Percentiles rank a stretch among this genome's conserved stretches.
phyloP scores from a whole-genome alignment of 1,139 yeast species.

The Arxiozyma slooffiae region DNA sequence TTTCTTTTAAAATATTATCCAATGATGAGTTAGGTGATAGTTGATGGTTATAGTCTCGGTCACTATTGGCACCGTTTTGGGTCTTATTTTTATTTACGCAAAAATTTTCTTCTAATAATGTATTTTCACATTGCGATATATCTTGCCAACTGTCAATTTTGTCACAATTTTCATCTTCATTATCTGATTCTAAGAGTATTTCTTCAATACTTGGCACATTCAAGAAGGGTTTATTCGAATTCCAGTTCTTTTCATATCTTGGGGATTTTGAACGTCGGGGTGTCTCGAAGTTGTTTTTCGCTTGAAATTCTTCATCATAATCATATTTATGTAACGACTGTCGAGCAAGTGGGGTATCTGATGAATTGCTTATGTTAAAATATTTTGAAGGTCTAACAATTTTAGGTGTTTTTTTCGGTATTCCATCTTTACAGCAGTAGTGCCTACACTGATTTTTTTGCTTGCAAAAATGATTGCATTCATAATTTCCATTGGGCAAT shows the following conservation, averaged over 20 bases:
- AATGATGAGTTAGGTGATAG: too few species aligned
- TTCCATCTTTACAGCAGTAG: slow-evolving; percentile 38
- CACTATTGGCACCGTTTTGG: too few species aligned
- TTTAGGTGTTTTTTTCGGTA: slow-evolving; percentile 18
- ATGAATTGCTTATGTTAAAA: not conserved
- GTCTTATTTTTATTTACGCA: not conserved
- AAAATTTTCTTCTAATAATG: not conserved
- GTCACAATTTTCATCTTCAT: not conserved
- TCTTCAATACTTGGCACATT: not conserved
- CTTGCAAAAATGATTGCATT: slow-evolving; percentile 37
- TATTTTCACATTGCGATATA: not conserved
- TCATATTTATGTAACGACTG: not conserved
- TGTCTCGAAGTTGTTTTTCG: not conserved
- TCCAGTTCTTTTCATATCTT: not conserved
- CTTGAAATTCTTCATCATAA: not conserved
- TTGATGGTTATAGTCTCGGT: not conserved
- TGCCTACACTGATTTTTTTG: slow-evolving; percentile 33
- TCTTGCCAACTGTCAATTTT: not conserved
- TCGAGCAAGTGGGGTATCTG: not conserved
- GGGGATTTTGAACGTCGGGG: not conserved
- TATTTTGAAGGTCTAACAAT: not conserved
- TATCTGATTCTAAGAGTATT: not conserved
- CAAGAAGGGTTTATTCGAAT: not conserved
- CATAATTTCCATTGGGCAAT: slow-evolving; percentile 28
- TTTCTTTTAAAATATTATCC: not conserved